These are phyloP conservation scores for Dorcoceras hygrometricum DNA, from an alignment of 257 asterid species.

Conservation along the genomic window DNA sequence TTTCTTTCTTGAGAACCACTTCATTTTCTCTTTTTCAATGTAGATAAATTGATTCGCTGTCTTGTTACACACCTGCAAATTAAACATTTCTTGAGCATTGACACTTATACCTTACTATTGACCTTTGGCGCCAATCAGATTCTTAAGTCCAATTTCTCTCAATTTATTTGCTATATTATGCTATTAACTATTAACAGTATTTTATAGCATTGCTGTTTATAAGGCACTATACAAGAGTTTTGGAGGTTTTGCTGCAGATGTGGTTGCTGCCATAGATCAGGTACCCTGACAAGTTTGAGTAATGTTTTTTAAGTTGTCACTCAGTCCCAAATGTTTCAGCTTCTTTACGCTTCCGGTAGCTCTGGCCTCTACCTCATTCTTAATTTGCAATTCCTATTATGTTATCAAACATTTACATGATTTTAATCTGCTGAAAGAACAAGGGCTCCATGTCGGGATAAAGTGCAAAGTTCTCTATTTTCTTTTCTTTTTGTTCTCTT, in stretches of 20 bases:
- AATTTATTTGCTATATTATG: neutral
- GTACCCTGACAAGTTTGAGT: slow-evolving; percentile 31
- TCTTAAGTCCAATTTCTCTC: neutral
- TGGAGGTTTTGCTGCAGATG: slow-evolving; percentile 99
- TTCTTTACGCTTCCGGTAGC: neutral
- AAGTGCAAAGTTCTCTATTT: neutral
- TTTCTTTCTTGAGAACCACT: neutral
- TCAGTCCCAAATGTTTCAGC: neutral
- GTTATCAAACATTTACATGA: no score
- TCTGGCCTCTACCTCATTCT: neutral
- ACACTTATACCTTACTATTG: neutral
- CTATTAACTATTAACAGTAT: neutral
- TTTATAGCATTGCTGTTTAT: slow-evolving; percentile 77
- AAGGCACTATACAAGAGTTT: slow-evolving; percentile 98
- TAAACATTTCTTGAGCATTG: neutral
- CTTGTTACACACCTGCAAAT: no score
- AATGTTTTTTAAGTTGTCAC: neutral
- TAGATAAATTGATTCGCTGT: neutral
- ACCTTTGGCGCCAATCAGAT: neutral
- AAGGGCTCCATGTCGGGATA: neutral
- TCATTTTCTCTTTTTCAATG: neutral
- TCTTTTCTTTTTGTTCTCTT: neutral
- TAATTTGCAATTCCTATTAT: no score
- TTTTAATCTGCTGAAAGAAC: no score
- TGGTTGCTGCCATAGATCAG: slow-evolving; percentile 99